These are phyloP conservation scores for Chrysanthemum makinoi DNA, from an alignment of 129 eudicot species.

Conservation along the genomic window DNA sequence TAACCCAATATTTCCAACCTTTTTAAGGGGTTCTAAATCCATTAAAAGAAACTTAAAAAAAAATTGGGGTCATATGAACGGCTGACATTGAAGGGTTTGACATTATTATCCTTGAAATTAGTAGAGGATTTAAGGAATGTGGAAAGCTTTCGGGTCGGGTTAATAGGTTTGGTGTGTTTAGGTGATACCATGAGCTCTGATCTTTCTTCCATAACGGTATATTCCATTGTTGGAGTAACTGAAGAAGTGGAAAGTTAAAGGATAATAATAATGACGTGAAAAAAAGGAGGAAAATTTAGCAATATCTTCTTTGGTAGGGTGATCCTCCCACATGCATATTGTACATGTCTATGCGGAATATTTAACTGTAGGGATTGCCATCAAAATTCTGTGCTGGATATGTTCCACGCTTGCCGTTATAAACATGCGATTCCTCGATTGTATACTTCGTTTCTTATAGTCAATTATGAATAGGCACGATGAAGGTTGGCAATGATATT, in stretches of 20 bases:
- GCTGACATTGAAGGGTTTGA: neutral
- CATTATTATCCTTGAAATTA: neutral
- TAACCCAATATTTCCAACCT: slow-evolving; percentile 39
- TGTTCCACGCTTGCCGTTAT: too few species aligned
- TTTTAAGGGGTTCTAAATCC: slow-evolving; percentile 27
- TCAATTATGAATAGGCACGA: too few species aligned
- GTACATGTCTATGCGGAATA: too few species aligned
- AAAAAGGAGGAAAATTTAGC: neutral
- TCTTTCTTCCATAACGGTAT: slow-evolving; percentile 28
- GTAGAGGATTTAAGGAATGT: slow-evolving; percentile 22
- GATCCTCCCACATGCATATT: too few species aligned
- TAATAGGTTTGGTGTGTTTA: neutral
- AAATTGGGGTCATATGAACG: neutral
- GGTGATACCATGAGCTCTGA: slow-evolving; percentile 25
- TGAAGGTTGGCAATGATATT: too few species aligned
- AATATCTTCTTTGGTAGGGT: too few species aligned
- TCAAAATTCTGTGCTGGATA: too few species aligned
- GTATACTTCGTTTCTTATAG: too few species aligned
- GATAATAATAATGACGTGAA: neutral
- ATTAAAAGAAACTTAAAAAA: slow-evolving; percentile 22
- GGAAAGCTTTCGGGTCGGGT: neutral
- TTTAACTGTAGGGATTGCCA: too few species aligned
- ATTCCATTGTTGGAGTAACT: slow-evolving; percentile 10
- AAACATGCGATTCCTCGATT: too few species aligned
- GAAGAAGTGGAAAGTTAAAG: neutral